Conservation (phyloP, 2,329 filamentous ascomycete genomes). For the Leptographium galeiforme region DNA sequence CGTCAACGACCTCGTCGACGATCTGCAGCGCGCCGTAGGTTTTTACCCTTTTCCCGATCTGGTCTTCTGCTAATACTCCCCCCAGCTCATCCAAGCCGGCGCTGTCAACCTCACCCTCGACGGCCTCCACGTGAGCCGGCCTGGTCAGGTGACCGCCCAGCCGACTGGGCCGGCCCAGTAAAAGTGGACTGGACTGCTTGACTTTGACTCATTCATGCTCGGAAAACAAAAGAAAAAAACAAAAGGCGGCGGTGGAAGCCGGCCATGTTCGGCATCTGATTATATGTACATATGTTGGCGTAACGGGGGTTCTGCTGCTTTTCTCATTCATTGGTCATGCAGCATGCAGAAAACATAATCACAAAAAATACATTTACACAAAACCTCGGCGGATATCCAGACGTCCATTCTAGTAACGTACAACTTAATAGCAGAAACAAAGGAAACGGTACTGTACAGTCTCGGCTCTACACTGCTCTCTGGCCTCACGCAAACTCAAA, state of each 20-base stretch:
- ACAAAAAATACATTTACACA: too few species aligned
- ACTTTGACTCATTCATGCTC: too few species aligned
- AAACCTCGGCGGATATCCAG: too few species aligned
- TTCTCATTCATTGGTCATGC: too few species aligned
- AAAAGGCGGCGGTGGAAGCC: not conserved
- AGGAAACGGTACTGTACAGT: not conserved
- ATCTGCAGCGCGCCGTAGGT: conserved; percentile 80
- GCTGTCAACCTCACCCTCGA: conserved; percentile 79
- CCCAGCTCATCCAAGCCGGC: conserved; percentile 78
- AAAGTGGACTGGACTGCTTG: too few species aligned
- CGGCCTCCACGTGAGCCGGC: conserved; percentile 53
- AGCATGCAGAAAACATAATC: too few species aligned
- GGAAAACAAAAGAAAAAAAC: not conserved
- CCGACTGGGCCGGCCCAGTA: too few species aligned
- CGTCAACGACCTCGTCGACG: conserved; percentile 78
- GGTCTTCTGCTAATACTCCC: not conserved
- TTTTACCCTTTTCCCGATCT: not conserved
- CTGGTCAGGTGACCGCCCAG: conserved; percentile 9
- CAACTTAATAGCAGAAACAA: too few species aligned
- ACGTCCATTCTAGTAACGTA: too few species aligned
- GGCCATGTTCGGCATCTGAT: not conserved
- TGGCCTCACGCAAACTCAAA: conserved; percentile 42
- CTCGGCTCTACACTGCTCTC: not conserved
- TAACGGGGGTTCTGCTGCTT: too few species aligned
- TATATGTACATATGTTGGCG: too few species aligned